Conservation (phyloP, 768 basidiomycete genomes). For the Crassisporium funariophilum region DNA sequence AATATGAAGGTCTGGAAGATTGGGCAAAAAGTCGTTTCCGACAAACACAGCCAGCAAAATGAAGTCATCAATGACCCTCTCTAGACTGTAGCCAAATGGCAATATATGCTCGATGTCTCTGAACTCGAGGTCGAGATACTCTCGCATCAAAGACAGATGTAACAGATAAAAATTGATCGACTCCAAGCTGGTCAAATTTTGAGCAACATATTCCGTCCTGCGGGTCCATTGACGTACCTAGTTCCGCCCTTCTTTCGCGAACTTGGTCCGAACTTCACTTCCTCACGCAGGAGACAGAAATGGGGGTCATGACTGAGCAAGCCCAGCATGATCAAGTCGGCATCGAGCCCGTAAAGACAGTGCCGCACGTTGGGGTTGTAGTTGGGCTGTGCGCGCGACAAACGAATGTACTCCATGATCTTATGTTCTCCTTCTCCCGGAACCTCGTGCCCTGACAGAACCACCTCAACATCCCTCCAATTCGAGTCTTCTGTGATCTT, state of each 20-base stretch:
- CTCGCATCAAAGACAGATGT: slow-evolving; percentile 92
- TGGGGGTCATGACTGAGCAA: slow-evolving; percentile 97
- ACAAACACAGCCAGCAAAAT: slow-evolving; percentile 95
- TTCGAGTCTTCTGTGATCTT: slow-evolving; percentile 97
- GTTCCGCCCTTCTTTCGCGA: slow-evolving; percentile 70
- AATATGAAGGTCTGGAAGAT: slow-evolving; percentile 95
- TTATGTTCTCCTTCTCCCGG: slow-evolving; percentile 99
- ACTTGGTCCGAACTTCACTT: slow-evolving; percentile 94
- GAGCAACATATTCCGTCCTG: slow-evolving; percentile 21
- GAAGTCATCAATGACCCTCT: slow-evolving; percentile 97
- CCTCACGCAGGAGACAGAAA: slow-evolving; percentile 95
- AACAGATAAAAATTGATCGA: slow-evolving; percentile 92
- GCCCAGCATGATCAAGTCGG: slow-evolving; percentile 98
- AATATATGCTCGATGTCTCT: slow-evolving; percentile 64
- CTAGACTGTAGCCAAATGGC: slow-evolving; percentile 84
- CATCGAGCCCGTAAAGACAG: slow-evolving; percentile 97
- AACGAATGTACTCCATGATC: slow-evolving; percentile 98
- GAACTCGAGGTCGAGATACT: slow-evolving; percentile 98
- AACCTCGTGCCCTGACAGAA: slow-evolving; percentile 96
- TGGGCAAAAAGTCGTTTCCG: slow-evolving; percentile 96
- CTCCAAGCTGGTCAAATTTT: slow-evolving; percentile 49
- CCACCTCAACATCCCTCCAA: slow-evolving; percentile 90
- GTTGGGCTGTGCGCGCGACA: slow-evolving; percentile 91
- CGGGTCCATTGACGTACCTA: slow-evolving; percentile 29
- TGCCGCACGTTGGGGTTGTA: slow-evolving; percentile 97